Evolutionary conservation across 2,329 filamentous ascomycete species (phyloP).

Genomic region (Hypoxylon sp.): DNA sequence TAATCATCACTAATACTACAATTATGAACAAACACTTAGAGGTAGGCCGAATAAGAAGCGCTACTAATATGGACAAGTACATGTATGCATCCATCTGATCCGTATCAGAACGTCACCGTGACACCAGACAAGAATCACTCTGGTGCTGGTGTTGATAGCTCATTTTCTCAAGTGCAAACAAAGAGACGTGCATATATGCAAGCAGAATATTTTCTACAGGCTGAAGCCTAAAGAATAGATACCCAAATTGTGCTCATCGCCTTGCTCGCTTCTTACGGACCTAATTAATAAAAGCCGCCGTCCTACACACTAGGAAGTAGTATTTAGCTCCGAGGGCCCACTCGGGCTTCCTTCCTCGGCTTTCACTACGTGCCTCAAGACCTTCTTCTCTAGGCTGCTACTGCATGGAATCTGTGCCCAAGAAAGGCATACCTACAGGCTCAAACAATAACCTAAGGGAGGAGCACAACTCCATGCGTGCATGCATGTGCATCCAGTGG

Average conservation of each 20-base stretch:
- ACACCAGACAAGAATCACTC: no score
- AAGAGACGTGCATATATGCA: background rate
- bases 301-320: constrained; percentile 17
- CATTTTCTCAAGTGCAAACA: no score
- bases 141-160: no score
- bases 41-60: no score
- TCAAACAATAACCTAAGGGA: background rate
- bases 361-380: constrained; percentile 3
- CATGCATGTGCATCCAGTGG: background rate
- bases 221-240: constrained; percentile 31
- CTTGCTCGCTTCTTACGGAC: constrained; percentile 11
- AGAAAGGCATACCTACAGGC: background rate
- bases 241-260: constrained; percentile 13
- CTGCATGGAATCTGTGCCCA: constrained; percentile 3
- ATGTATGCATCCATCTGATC: no score
- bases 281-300: constrained; percentile 27
- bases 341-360: constrained; percentile 31
- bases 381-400: constrained; percentile 2
- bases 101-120: no score
- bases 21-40: no score
- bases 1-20: no score
- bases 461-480: no score
- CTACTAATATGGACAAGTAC: no score
- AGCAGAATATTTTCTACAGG: constrained; percentile 15
- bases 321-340: constrained; percentile 41